phyloP scores from a whole-genome alignment of 2,329 filamentous ascomycete species.

The Neofusicoccum sp. region DNA sequence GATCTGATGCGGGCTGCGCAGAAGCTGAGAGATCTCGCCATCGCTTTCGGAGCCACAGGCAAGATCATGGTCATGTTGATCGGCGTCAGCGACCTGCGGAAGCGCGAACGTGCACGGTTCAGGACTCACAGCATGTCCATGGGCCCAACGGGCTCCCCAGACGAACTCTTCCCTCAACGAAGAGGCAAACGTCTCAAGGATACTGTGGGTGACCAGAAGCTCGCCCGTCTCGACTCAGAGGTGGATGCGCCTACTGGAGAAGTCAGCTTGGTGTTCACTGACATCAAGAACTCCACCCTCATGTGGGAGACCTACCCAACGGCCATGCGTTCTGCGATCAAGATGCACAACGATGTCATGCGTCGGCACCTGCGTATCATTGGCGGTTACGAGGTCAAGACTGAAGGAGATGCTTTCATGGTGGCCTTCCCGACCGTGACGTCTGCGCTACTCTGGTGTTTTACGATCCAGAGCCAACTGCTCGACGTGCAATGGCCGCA shows the following conservation, averaged over 20 bases:
- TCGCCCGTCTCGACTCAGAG: constrained; percentile 83
- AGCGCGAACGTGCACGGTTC: constrained; percentile 72
- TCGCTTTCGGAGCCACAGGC: constrained; percentile 87
- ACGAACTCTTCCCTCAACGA: constrained; percentile 66
- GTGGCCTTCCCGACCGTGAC: constrained; percentile 97
- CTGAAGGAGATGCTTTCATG: constrained; percentile 99
- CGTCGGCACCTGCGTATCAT: constrained; percentile 88
- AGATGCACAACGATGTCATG: constrained; percentile 96
- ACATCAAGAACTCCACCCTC: constrained; percentile 97
- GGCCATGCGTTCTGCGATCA: constrained; percentile 95
- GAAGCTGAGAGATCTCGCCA: constrained; percentile 89
- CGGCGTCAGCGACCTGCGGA: constrained; percentile 85
- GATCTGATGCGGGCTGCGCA: constrained; percentile 95
- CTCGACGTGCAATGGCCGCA: constrained; percentile 90
- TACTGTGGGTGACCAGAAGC: constrained; percentile 73
- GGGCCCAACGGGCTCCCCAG: constrained; percentile 70
- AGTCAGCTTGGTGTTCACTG: constrained; percentile 92
- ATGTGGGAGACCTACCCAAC: constrained; percentile 94
- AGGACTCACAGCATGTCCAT: constrained; percentile 83
- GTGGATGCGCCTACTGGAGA: constrained; percentile 89
- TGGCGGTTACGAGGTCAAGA: constrained; percentile 98
- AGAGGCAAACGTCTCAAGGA: constrained; percentile 51
- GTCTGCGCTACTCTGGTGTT: constrained; percentile 91
- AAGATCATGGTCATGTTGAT: constrained; percentile 99
- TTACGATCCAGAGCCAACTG: constrained; percentile 84